Evolutionary conservation across 192 early-diverging fungal genomes (phyloP).

Genomic region (Rhizophagus sp.): DNA sequence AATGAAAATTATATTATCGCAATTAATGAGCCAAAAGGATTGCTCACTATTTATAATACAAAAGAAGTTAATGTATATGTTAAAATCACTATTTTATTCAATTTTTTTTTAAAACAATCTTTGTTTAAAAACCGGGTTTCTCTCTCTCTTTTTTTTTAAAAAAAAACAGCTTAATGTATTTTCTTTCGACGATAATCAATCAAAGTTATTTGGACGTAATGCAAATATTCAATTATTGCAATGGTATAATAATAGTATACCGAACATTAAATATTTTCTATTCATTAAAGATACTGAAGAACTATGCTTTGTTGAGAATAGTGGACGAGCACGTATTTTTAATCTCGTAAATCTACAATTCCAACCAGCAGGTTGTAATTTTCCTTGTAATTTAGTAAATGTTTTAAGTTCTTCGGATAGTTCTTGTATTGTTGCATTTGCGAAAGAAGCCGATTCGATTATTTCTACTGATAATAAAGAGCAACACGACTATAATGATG

Average conservation of each 20-base stretch:
- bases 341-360: too few species aligned
- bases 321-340: too few species aligned
- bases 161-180: not conserved
- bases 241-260: not conserved
- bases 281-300: conserved; percentile 13
- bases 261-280: not conserved
- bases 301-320: conserved; percentile 4
- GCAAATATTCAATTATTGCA: not conserved
- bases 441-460: not conserved
- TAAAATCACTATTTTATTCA: too few species aligned
- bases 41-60: not conserved
- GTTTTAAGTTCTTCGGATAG: conserved; percentile 4
- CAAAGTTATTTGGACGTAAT: not conserved
- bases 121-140: too few species aligned
- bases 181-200: not conserved
- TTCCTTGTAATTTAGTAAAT: not conserved
- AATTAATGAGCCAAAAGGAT: conserved; percentile 7
- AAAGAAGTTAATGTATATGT: too few species aligned
- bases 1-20: conserved; percentile 6
- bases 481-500: too few species aligned
- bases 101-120: too few species aligned
- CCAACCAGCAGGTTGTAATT: not conserved
- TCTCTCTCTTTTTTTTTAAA: too few species aligned
- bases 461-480: too few species aligned
- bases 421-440: conserved; percentile 13